Conservation (phyloP, 768 basidiomycete species). For the Naganishia friedmannii region DNA sequence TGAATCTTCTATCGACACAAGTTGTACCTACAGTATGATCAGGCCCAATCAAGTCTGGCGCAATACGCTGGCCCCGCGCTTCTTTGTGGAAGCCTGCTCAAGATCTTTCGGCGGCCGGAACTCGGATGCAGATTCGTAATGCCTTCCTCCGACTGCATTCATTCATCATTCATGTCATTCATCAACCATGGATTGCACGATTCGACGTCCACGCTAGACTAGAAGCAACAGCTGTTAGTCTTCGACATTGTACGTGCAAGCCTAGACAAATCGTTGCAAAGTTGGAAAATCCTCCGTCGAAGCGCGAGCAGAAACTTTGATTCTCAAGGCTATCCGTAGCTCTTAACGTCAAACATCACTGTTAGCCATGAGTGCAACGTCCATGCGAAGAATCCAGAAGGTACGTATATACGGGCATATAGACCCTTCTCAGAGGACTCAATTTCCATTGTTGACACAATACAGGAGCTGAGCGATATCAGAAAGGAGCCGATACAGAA, state of each 20-base stretch:
- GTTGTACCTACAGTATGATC: background rate
- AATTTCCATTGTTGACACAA: background rate
- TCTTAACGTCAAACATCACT: background rate
- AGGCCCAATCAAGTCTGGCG: conserved; percentile 21
- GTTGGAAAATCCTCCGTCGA: background rate
- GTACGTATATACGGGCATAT: conserved; percentile 23
- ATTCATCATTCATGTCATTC: background rate
- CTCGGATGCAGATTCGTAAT: conserved; percentile 23
- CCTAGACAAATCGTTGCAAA: background rate
- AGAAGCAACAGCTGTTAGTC: background rate
- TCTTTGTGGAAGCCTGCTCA: no score
- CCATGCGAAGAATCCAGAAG: conserved; percentile 38
- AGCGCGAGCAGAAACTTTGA: background rate
- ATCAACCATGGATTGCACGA: background rate
- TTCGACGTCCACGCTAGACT: no score
- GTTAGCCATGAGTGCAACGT: conserved; percentile 23
- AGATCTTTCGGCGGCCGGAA: background rate
- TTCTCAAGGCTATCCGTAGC: background rate
- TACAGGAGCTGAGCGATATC: conserved; percentile 45
- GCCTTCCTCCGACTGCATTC: no score
- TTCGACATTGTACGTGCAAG: background rate
- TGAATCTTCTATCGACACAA: background rate
- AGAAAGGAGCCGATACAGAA: conserved; percentile 38
- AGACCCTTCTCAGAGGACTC: background rate
- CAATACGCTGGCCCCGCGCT: conserved; percentile 8